phyloP scores from a whole-genome alignment of 2,329 filamentous ascomycete genomes.

The Chrysoporthe cubensis region DNA sequence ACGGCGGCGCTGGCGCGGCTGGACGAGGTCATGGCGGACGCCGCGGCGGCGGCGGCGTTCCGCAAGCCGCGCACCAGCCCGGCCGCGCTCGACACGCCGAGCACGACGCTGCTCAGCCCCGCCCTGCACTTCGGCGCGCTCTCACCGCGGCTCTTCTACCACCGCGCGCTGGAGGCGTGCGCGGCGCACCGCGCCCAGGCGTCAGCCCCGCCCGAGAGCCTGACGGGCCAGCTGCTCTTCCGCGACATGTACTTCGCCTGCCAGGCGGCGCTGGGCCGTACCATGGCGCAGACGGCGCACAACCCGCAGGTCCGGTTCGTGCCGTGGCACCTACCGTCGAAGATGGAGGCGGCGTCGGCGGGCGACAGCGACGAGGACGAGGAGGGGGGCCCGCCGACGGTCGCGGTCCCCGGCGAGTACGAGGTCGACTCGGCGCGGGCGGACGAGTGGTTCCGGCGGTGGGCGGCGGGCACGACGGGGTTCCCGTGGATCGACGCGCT shows the following conservation, averaged over 20 bases:
- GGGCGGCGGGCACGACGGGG: slow-evolving; percentile 70
- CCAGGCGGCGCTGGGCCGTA: slow-evolving; percentile 67
- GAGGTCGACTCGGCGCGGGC: slow-evolving; percentile 65
- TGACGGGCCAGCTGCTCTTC: slow-evolving; percentile 75
- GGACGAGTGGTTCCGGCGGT: slow-evolving; percentile 69
- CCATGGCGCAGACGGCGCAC: slow-evolving; percentile 66
- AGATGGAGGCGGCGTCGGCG: slow-evolving; percentile 41
- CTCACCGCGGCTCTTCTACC: slow-evolving; percentile 73
- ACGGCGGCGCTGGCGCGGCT: slow-evolving; percentile 63
- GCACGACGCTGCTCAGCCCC: slow-evolving; percentile 74
- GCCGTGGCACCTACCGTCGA: slow-evolving; percentile 76
- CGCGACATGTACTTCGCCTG: slow-evolving; percentile 85
- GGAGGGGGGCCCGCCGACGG: background rate
- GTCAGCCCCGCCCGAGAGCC: slow-evolving; percentile 67
- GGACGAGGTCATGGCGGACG: slow-evolving; percentile 61
- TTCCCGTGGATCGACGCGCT: slow-evolving; percentile 83
- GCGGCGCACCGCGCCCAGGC: slow-evolving; percentile 59
- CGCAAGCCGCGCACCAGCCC: slow-evolving; percentile 77
- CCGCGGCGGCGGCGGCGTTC: slow-evolving; percentile 73
- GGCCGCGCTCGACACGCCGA: slow-evolving; percentile 72
- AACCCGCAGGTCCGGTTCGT: slow-evolving; percentile 75
- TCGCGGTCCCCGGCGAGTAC: slow-evolving; percentile 52
- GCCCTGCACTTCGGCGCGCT: slow-evolving; percentile 76
- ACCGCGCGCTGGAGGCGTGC: slow-evolving; percentile 69
- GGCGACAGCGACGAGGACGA: background rate